These are phyloP conservation scores for Gaertneriomyces sp. DNA, from an alignment of 192 early-diverging fungal genomes.

Conservation along the genomic window DNA sequence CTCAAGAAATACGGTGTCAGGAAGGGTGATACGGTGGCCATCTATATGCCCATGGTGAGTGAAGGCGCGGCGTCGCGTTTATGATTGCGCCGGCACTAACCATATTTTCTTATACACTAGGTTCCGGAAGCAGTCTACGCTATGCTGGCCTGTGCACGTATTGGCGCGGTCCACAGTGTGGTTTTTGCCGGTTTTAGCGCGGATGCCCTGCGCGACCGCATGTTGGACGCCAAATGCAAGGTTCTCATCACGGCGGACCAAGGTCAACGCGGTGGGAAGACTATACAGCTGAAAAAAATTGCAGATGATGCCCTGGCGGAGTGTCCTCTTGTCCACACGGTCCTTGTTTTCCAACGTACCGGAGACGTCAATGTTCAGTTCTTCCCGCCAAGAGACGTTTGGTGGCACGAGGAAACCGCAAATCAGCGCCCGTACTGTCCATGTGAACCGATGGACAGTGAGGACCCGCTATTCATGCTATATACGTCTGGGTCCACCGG, in stretches of 20 bases:
- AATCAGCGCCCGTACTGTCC: conserved; percentile 86
- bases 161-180: conserved; percentile 88
- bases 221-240: conserved; percentile 74
- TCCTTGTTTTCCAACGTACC: conserved; percentile 89
- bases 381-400: conserved; percentile 72
- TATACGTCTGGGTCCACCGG: conserved; percentile 75
- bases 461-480: conserved; percentile 93
- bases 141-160: conserved; percentile 91
- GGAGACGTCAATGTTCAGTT: conserved; percentile 75
- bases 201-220: conserved; percentile 87
- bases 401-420: conserved; percentile 89
- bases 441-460: conserved; percentile 75
- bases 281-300: conserved; percentile 85
- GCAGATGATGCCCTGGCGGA: conserved; percentile 82
- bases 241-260: conserved; percentile 93
- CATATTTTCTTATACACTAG: neutral
- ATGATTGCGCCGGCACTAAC: neutral
- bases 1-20: conserved; percentile 75
- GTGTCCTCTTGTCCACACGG: conserved; percentile 71
- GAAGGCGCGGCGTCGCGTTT: neutral
- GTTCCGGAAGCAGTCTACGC: conserved; percentile 88
- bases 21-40: conserved; percentile 92
- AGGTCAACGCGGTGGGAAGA: conserved; percentile 86
- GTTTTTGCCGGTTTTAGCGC: conserved; percentile 97
- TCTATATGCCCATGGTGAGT: conserved; percentile 75